phyloP scores from a whole-genome alignment of 805 yeast genomes.

The Clavispora santaluciae region DNA sequence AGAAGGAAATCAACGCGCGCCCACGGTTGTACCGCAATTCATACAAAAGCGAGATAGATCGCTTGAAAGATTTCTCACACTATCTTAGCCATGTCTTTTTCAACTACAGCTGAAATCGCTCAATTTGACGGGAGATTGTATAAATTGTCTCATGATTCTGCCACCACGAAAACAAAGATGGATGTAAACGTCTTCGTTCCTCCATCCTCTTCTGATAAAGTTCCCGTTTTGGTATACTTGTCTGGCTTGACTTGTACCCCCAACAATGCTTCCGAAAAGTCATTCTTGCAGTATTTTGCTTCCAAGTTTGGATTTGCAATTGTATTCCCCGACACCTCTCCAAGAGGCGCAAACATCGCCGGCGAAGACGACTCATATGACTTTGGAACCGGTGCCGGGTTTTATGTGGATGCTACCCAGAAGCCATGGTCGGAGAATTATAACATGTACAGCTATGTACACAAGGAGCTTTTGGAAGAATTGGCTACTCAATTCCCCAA shows the following conservation, averaged over 20 bases:
- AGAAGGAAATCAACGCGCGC: background rate
- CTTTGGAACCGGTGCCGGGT: constrained; percentile 94
- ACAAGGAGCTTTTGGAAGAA: constrained; percentile 59
- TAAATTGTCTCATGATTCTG: constrained; percentile 73
- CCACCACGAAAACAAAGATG: constrained; percentile 65
- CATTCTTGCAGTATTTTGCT: constrained; percentile 78
- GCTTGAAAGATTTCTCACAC: background rate
- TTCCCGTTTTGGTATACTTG: constrained; percentile 75
- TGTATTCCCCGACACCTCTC: constrained; percentile 95
- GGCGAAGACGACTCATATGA: constrained; percentile 87
- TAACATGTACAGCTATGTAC: constrained; percentile 82
- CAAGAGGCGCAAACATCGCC: constrained; percentile 71
- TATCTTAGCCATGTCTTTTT: constrained; percentile 41
- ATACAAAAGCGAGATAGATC: background rate
- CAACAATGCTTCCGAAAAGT: constrained; percentile 89
- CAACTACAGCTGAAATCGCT: constrained; percentile 47
- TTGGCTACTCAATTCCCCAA: constrained; percentile 39
- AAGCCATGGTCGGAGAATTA: constrained; percentile 70
- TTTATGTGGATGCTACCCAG: constrained; percentile 79
- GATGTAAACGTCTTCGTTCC: constrained; percentile 83
- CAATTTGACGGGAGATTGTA: constrained; percentile 71
- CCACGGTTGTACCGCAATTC: background rate
- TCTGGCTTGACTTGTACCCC: constrained; percentile 94
- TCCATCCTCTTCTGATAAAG: constrained; percentile 26
- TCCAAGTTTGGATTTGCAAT: constrained; percentile 78